Evolutionary conservation across 179 eudicot species (phyloP).

Genomic region (Beta macrorhiza): DNA sequence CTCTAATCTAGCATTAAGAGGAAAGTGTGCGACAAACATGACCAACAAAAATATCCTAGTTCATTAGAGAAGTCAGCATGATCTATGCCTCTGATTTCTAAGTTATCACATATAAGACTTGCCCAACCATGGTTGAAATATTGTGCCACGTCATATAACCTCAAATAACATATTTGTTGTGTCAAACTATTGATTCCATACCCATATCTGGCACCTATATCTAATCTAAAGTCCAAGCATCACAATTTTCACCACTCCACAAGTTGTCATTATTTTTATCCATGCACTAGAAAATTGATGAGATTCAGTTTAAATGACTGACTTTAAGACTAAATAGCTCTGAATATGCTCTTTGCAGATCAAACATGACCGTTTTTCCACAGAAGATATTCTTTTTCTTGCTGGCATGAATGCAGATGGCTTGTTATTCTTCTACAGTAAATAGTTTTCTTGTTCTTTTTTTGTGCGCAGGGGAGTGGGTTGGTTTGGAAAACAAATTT

Average conservation of each 20-base stretch:
- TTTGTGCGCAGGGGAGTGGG: background rate
- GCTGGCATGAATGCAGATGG: constrained; percentile 96
- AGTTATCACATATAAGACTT: too few relatives aligned
- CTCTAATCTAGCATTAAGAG: too few relatives aligned
- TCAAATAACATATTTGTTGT: background rate
- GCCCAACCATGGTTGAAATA: too few relatives aligned
- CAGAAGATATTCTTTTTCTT: constrained; percentile 87
- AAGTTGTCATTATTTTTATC: too few relatives aligned
- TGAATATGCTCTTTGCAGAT: constrained; percentile 74
- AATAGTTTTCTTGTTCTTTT: background rate
- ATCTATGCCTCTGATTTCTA: too few relatives aligned
- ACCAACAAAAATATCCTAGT: too few relatives aligned
- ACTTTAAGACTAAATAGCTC: too few relatives aligned
- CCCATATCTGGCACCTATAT: background rate
- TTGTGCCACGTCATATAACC: background rate
- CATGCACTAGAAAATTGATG: too few relatives aligned
- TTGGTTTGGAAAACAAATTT: background rate
- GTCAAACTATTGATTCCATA: background rate
- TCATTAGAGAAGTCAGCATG: too few relatives aligned
- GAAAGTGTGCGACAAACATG: too few relatives aligned
- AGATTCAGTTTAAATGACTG: too few relatives aligned
- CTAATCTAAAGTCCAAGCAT: background rate
- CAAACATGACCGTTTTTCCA: constrained; percentile 85
- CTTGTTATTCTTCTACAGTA: constrained; percentile 38
- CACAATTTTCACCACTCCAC: too few relatives aligned